Base-by-base conservation (phyloP, 306 rosid genomes). In the Betula pendula region DNA sequence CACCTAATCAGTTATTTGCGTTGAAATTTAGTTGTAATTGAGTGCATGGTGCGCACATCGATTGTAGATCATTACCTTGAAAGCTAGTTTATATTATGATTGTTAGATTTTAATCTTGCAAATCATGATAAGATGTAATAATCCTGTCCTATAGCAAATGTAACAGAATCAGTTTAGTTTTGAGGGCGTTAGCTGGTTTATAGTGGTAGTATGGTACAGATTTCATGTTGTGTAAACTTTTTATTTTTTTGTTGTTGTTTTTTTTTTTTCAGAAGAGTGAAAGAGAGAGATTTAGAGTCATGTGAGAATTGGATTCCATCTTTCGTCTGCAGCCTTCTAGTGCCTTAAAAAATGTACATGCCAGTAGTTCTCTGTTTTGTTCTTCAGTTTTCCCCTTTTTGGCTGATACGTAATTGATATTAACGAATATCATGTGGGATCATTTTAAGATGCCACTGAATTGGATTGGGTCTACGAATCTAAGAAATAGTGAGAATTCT, bases 401-500 rank as follows among this genome's bases (percentile, higher is more conserved):
- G 0, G 38, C 20, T 27, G 68, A 42, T 24, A 15, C 29, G 68
- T 31, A 60, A 60, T 0, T 13, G 11, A 60, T 29, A 5, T 13
- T 60, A 29, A 7, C 1, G 11, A 60, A 60, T 60, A 60, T 31
- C 42, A 60, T 2, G 68, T 29, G 38, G n/a, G 68, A 60, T 60
- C 40, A 60, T 14, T 60, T 20, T 29, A 27, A 55, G 51, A 73
- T 19, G 17, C 15, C 68, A 51, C 66, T 71, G 70, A 65, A 65
- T 35, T 29, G 12, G 35, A 12, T 65, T 14, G 47, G 70, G 42
- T 35, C 4, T 1, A 29, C 2, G 24, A 17, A 29, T 33, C 44
- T 29, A 35, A 12, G 48, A 14, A 35, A 65, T 29, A 29, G 70
- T 24, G 44, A 62, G 69, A 11, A 31, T 27, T 62, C 13, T 65